phyloP scores from a whole-genome alignment of 108 stramenopile genomes.

The Cyclotella sp. region DNA sequence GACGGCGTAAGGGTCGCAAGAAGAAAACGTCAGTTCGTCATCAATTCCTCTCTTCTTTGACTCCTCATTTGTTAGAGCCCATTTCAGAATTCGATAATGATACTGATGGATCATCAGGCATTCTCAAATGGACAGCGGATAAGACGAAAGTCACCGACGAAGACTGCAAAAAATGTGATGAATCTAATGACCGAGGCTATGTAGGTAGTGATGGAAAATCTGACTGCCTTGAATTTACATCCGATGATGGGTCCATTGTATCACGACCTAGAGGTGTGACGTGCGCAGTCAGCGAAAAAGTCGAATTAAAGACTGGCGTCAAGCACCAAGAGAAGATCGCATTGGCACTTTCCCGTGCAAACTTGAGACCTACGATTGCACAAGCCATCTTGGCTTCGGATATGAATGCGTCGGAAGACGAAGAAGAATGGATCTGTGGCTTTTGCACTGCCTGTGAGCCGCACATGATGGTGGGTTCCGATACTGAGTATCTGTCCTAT shows the following conservation, averaged over 20 bases:
- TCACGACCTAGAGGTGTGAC: not conserved
- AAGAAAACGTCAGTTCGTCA: slow-evolving; percentile 5
- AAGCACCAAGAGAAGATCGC: slow-evolving; percentile 41
- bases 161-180: not conserved
- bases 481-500: slow-evolving; percentile 4
- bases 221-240: slow-evolving; percentile 19
- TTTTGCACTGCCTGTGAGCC: slow-evolving; percentile 21
- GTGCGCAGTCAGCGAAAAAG: not conserved
- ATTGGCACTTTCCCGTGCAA: slow-evolving; percentile 30
- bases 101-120: not conserved
- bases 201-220: slow-evolving; percentile 16
- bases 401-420: not conserved
- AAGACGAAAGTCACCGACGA: not conserved
- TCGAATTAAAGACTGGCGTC: slow-evolving; percentile 16
- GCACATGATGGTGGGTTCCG: slow-evolving; percentile 17
- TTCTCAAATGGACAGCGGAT: not conserved
- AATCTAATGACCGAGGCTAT: not conserved
- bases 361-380: not conserved
- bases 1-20: slow-evolving; percentile 38
- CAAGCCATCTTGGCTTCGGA: slow-evolving; percentile 4
- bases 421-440: slow-evolving; percentile 16
- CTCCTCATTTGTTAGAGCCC: not conserved
- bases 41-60: not conserved
- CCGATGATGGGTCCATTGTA: slow-evolving; percentile 11
- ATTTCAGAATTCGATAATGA: not conserved